Conservation (phyloP, 2,329 filamentous ascomycete genomes). For the Chrysosphaeria jannelii region DNA sequence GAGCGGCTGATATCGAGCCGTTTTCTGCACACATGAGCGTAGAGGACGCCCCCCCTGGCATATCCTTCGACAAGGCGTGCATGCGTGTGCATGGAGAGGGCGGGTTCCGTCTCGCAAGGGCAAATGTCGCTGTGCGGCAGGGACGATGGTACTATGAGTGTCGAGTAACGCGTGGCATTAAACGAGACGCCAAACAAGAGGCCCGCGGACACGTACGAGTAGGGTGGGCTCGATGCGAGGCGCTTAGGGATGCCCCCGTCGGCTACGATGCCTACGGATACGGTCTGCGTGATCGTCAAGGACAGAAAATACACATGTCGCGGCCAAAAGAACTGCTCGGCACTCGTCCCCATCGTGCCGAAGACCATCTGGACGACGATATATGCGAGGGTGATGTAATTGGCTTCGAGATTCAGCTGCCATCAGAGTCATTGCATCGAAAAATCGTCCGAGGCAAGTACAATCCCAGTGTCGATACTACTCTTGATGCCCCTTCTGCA, state of each 20-base stretch:
- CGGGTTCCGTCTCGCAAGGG: slow-evolving; percentile 70
- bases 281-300: slow-evolving; percentile 63
- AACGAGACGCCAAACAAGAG: slow-evolving; percentile 19
- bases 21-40: slow-evolving; percentile 68
- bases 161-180: slow-evolving; percentile 43
- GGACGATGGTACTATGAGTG: slow-evolving; percentile 88
- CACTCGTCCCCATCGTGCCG: not conserved
- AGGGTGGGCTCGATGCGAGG: slow-evolving; percentile 60
- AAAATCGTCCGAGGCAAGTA: slow-evolving; percentile 71
- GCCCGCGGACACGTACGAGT: slow-evolving; percentile 33
- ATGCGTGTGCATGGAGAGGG: slow-evolving; percentile 66
- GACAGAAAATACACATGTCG: slow-evolving; percentile 81
- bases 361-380: slow-evolving; percentile 23
- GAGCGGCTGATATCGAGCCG: slow-evolving; percentile 61
- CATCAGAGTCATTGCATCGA: slow-evolving; percentile 56
- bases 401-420: slow-evolving; percentile 72
- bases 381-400: slow-evolving; percentile 80
- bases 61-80: slow-evolving; percentile 51
- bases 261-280: slow-evolving; percentile 86
- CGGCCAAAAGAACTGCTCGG: slow-evolving; percentile 50
- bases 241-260: slow-evolving; percentile 54
- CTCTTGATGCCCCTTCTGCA: not conserved
- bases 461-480: slow-evolving; percentile 47
- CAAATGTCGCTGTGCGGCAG: slow-evolving; percentile 71
- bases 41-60: slow-evolving; percentile 65